Percentiles rank a stretch among this genome's conserved stretches.
Evolutionary conservation across 2,329 filamentous ascomycete genomes (phyloP).

Genomic region (Cryphonectria japonica): DNA sequence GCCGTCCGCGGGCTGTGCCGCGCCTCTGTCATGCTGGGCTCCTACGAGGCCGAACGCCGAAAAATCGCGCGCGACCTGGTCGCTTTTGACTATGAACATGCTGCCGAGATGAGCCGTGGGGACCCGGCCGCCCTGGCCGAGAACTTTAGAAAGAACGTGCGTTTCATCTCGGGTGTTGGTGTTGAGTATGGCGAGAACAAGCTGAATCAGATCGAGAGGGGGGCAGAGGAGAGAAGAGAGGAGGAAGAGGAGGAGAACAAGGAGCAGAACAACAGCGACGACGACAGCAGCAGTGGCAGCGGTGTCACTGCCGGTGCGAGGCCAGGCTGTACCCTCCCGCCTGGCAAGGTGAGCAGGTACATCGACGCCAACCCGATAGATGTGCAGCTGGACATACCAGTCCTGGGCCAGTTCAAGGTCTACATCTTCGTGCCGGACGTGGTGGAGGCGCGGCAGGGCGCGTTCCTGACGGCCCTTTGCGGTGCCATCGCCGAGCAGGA

Average conservation of each 20-base stretch:
- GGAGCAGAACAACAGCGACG: background rate
- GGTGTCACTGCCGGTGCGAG: conserved; percentile 15
- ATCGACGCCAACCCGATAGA: conserved; percentile 59
- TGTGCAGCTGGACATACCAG: conserved; percentile 57
- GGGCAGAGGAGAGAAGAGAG: background rate
- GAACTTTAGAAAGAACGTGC: conserved; percentile 72
- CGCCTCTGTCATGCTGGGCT: conserved; percentile 54
- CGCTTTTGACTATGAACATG: conserved; percentile 62
- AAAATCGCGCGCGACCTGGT: conserved; percentile 64
- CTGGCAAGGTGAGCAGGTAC: conserved; percentile 53
- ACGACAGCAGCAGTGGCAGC: background rate
- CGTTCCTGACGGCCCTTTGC: conserved; percentile 41
- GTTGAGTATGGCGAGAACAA: conserved; percentile 47
- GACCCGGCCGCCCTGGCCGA: conserved; percentile 66
- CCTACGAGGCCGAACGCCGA: conserved; percentile 66
- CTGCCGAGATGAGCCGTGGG: conserved; percentile 62
- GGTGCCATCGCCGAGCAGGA: conserved; percentile 52
- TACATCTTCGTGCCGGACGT: conserved; percentile 47
- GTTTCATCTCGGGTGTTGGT: conserved; percentile 74
- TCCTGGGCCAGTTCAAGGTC: conserved; percentile 57
- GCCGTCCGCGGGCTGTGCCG: conserved; percentile 60
- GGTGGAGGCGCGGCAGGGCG: conserved; percentile 22
- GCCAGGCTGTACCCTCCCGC: conserved; percentile 44
- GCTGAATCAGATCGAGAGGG: conserved; percentile 17
- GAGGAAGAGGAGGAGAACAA: background rate